phyloP scores from a whole-genome alignment of 2,329 filamentous ascomycete species.

The Pseudocercospora musae region DNA sequence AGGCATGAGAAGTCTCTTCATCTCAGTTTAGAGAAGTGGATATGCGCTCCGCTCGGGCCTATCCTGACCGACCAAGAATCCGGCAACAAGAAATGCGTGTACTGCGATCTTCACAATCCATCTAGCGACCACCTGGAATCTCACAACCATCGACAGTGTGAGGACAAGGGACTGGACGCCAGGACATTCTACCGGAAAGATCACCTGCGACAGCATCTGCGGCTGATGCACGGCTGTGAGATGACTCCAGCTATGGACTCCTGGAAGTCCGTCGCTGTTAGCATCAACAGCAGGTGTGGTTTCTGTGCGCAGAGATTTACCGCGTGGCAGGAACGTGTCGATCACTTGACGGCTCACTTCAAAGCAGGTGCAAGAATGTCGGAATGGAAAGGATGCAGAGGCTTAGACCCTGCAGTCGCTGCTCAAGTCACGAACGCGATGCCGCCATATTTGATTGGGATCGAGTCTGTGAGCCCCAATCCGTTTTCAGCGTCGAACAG shows the following conservation, averaged over 20 bases:
- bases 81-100: constrained; percentile 57
- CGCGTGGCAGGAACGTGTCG: constrained; percentile 51
- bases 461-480: constrained; percentile 45
- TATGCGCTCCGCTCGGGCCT: constrained; percentile 58
- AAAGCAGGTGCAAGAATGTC: constrained; percentile 52
- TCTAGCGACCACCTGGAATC: constrained; percentile 55
- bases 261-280: constrained; percentile 56
- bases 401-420: constrained; percentile 48
- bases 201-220: constrained; percentile 59
- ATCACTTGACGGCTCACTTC: constrained; percentile 56
- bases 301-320: constrained; percentile 50
- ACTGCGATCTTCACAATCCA: constrained; percentile 55
- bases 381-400: constrained; percentile 55
- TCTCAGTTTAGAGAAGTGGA: constrained; percentile 63
- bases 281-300: constrained; percentile 54
- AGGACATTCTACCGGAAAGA: constrained; percentile 63
- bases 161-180: constrained; percentile 63
- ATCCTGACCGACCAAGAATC: constrained; percentile 55
- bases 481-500: constrained; percentile 46
- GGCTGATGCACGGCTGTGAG: constrained; percentile 60
- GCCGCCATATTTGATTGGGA: constrained; percentile 51
- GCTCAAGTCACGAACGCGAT: constrained; percentile 50
- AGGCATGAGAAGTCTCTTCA: constrained; percentile 65
- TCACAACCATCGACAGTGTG: constrained; percentile 62
- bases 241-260: constrained; percentile 62